Base-by-base conservation (phyloP, 2,329 filamentous ascomycete genomes). In the Scedosporium dehoogii region DNA sequence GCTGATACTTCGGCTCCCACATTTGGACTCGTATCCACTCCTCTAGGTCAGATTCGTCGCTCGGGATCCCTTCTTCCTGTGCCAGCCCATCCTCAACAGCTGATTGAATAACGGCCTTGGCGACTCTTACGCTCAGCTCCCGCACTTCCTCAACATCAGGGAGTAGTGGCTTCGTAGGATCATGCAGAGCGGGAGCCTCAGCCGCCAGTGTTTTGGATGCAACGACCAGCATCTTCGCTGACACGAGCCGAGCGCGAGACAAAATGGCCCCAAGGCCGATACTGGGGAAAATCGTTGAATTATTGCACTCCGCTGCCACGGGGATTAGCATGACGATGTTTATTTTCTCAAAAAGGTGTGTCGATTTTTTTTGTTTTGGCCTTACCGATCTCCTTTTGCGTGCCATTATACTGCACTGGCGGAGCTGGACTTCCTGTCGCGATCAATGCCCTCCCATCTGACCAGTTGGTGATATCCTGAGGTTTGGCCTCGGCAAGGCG, bases 391-490 rank as follows among this genome's bases (percentile, higher is more conserved):
- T 61, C 79, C 81, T 9, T 76, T 71, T 0, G 70, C n/a, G 1
- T 78, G 80, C 79, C 82, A 85, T 1, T 81, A 78, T 0, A 81
- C 82, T 59, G 82, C 14, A 94, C 90, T 0, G 91, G 87, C 1
- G 83, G 80, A 71, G 96, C 96, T 0, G 92, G 91, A 7, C 87
- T 91, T 4, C 92, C 92, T 0, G 92, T 96, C 0, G 92, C 90
- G 3, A 94, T 86, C 3, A 96, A 80, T 0, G 86, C 91, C 66
- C 85, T 85, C 1, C 91, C 91, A 53, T 88, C 75, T 0, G 90
- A 93, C 92, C 91, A 96, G 2, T 83, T 73, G 62, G 88, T 85
- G 23, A 96, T 76, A 70, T 96, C 90, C 16, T 84, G 77, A 0
- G 92, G 92, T 6, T 86, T 82, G 1, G 91, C 92, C 73, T 96